phyloP scores from a whole-genome alignment of 768 basidiomycete species.

The Calvatia gigantea region DNA sequence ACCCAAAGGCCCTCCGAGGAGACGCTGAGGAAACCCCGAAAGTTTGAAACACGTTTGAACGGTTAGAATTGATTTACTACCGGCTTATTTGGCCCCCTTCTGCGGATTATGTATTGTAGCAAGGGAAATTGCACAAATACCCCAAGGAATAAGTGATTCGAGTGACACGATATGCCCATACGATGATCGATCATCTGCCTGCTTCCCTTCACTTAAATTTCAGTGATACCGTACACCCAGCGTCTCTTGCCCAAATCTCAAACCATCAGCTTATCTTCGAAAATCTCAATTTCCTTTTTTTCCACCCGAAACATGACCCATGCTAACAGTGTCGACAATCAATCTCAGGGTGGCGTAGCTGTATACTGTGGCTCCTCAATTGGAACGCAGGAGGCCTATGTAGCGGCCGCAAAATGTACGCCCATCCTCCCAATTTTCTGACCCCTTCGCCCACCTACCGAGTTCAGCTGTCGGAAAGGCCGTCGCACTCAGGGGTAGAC shows the following conservation, averaged over 20 bases:
- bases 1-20: constrained; percentile 67
- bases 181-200: too few species aligned
- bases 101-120: too few species aligned
- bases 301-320: neutral
- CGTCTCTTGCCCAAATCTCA: neutral
- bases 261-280: neutral
- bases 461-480: constrained; percentile 68
- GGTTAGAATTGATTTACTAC: too few species aligned
- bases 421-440: neutral
- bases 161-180: too few species aligned
- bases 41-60: too few species aligned
- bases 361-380: constrained; percentile 83
- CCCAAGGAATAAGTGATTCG: too few species aligned
- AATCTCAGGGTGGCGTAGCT: constrained; percentile 43
- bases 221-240: neutral
- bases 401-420: constrained; percentile 69
- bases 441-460: neutral
- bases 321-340: neutral
- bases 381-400: constrained; percentile 60
- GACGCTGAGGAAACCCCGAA: constrained; percentile 23
- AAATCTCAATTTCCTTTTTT: neutral
- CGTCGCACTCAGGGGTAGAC: constrained; percentile 53
- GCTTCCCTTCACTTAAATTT: too few species aligned
- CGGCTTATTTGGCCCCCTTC: too few species aligned
- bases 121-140: too few species aligned